Evolutionary conservation across 1,284 basidiomycete genomes (phyloP).

Genomic region (Meira nashicola): DNA sequence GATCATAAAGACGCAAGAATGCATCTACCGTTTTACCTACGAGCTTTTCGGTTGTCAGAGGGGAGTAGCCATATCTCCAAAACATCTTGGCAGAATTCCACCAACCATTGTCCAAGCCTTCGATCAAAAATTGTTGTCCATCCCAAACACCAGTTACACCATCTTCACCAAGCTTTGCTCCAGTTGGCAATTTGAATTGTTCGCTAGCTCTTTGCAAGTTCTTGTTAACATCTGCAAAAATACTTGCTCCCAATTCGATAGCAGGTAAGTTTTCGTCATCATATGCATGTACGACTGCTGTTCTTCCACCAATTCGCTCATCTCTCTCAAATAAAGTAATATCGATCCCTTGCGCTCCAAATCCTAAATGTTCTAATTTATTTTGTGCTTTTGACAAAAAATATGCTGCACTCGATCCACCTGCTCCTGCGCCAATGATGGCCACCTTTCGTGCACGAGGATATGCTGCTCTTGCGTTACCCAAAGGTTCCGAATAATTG

Average conservation of each 20-base stretch:
- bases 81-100: constrained; percentile 46
- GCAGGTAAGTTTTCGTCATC: constrained; percentile 60
- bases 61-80: constrained; percentile 73
- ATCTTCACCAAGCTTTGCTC: constrained; percentile 13
- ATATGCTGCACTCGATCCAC: constrained; percentile 77
- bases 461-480: too few species aligned
- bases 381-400: constrained; percentile 64
- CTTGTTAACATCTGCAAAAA: constrained; percentile 77
- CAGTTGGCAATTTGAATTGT: constrained; percentile 11
- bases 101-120: constrained; percentile 37
- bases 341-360: constrained; percentile 55
- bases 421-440: constrained; percentile 85
- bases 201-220: constrained; percentile 56
- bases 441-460: constrained; percentile 57
- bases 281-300: constrained; percentile 73
- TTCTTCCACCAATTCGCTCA: constrained; percentile 74
- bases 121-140: constrained; percentile 57
- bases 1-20: constrained; percentile 64
- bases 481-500: too few species aligned
- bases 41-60: constrained; percentile 59
- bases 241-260: constrained; percentile 77
- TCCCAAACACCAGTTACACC: constrained; percentile 65
- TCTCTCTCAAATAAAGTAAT: constrained; percentile 77
- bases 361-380: constrained; percentile 12
- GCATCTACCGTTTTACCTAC: constrained; percentile 54